phyloP scores from a whole-genome alignment of 1,284 basidiomycete genomes.

The Wolfiporia cocos region DNA sequence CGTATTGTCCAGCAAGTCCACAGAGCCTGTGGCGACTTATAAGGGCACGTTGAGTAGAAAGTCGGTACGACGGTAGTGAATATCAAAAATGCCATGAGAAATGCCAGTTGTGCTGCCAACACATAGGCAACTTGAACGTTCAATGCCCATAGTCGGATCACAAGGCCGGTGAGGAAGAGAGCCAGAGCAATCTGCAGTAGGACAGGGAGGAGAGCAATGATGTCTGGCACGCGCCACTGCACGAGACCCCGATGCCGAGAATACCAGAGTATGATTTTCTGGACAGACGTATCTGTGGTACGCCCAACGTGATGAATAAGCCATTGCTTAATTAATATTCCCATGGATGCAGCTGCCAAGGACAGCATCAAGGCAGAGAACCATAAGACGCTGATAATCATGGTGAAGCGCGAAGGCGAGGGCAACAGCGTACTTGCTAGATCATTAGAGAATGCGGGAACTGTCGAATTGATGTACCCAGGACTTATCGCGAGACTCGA shows the following conservation, averaged over 20 bases:
- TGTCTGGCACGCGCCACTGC: conserved; percentile 11
- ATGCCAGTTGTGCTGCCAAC: not conserved
- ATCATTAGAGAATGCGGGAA: too few relatives aligned
- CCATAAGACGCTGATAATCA: conserved; percentile 15
- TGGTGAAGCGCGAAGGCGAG: too few relatives aligned
- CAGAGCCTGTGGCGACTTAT: too few relatives aligned
- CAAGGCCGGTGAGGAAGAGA: conserved; percentile 22
- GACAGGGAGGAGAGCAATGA: conserved; percentile 14
- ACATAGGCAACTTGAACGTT: not conserved
- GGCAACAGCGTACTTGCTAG: too few relatives aligned
- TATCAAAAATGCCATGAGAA: not conserved
- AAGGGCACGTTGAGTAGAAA: too few relatives aligned
- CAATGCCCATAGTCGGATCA: not conserved
- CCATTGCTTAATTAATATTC: conserved; percentile 19
- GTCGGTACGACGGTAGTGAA: not conserved
- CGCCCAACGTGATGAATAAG: conserved; percentile 11
- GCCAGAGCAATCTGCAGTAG: conserved; percentile 15
- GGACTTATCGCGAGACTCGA: too few relatives aligned
- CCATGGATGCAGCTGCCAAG: conserved; percentile 13
- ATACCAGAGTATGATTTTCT: conserved; percentile 5
- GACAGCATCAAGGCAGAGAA: conserved; percentile 14
- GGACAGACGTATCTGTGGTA: not conserved
- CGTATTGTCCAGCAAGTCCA: too few relatives aligned
- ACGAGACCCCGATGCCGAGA: conserved; percentile 12
- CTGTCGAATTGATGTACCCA: too few relatives aligned